phyloP scores from a whole-genome alignment of 306 rosid genomes.

The Medicago arabica region DNA sequence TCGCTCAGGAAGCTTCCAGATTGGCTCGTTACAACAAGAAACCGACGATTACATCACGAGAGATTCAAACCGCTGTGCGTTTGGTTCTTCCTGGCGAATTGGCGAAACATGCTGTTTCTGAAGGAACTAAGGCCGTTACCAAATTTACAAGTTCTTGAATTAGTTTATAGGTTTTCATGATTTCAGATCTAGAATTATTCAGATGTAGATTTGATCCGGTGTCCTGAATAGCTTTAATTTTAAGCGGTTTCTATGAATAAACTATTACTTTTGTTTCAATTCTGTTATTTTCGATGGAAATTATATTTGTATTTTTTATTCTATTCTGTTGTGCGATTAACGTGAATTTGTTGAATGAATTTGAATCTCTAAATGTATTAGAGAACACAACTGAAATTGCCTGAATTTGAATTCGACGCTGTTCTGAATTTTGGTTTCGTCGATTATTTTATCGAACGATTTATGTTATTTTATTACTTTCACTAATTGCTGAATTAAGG shows the following conservation, averaged over 20 bases:
- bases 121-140: constrained; percentile 82
- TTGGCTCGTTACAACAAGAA: constrained; percentile 78
- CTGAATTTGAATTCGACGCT: too few relatives aligned
- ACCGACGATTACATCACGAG: constrained; percentile 74
- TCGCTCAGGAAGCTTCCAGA: constrained; percentile 72
- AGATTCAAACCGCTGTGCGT: constrained; percentile 80
- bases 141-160: constrained; percentile 73
- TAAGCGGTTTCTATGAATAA: neutral
- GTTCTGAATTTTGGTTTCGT: too few relatives aligned
- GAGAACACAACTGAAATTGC: neutral
- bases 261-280: neutral
- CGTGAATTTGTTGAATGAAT: neutral
- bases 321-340: neutral
- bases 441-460: too few relatives aligned
- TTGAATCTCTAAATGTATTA: too few relatives aligned
- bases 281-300: neutral
- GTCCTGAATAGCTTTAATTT: too few relatives aligned
- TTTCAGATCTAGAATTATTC: constrained; percentile 34
- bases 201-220: constrained; percentile 28
- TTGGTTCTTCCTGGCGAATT: constrained; percentile 77
- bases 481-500: too few relatives aligned
- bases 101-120: constrained; percentile 83
- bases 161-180: neutral
- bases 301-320: neutral
- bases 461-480: too few relatives aligned